phyloP scores from a whole-genome alignment of 257 asterid species.

The Anisodus acutangulus region DNA sequence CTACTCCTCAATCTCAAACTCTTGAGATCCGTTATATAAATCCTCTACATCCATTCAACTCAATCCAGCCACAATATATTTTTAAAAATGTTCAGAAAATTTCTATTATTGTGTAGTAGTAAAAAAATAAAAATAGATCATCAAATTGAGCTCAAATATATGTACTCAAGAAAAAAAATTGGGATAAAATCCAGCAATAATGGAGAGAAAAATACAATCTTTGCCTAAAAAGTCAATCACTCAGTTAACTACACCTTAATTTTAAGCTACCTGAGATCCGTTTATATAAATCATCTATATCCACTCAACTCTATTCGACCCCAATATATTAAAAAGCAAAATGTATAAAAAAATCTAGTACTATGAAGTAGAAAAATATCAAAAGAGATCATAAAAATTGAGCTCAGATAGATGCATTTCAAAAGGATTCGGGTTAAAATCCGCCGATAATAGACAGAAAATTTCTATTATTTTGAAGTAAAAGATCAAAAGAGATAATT shows the following conservation, averaged over 20 bases:
- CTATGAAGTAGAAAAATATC: background rate
- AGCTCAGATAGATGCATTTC: too few relatives aligned
- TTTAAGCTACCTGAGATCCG: background rate
- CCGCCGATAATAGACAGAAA: too few relatives aligned
- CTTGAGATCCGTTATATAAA: background rate
- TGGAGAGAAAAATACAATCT: background rate
- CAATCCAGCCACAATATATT: background rate
- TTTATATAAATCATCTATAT: background rate
- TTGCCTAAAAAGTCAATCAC: background rate
- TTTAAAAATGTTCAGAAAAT: background rate
- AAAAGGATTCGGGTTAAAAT: too few relatives aligned
- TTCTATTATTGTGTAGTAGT: too few relatives aligned
- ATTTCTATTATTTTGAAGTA: too few relatives aligned
- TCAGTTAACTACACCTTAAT: background rate
- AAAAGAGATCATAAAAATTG: too few relatives aligned
- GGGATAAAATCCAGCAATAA: too few relatives aligned
- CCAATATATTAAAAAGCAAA: background rate
- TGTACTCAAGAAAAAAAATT: too few relatives aligned
- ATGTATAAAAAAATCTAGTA: background rate
- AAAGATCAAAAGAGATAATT: too few relatives aligned
- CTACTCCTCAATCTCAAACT: background rate
- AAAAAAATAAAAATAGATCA: too few relatives aligned
- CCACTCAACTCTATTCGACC: background rate
- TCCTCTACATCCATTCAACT: background rate
- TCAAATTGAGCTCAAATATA: too few relatives aligned